Evolutionary conservation across 768 basidiomycete species (phyloP).

Genomic region (Phylloporus arenicola): DNA sequence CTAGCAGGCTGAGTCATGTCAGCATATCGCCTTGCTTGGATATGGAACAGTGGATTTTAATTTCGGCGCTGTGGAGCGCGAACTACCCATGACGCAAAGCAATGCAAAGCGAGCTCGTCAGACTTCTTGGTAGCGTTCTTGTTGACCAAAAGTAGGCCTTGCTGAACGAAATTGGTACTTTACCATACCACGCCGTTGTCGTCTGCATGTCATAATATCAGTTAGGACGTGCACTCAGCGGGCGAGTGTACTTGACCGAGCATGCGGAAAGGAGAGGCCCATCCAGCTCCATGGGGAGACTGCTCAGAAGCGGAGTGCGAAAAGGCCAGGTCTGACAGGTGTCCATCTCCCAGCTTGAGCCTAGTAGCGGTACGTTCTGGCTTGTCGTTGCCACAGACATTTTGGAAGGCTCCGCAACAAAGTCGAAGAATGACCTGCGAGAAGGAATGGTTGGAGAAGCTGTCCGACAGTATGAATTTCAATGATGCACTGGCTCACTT

Average conservation of each 20-base stretch:
- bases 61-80: background rate
- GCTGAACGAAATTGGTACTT: background rate
- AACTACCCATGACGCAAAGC: background rate
- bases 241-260: background rate
- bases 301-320: background rate
- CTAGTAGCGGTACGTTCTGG: background rate
- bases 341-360: background rate
- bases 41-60: background rate
- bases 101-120: background rate
- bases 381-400: conserved; percentile 12
- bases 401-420: conserved; percentile 1
- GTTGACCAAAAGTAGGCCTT: background rate
- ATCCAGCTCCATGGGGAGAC: background rate
- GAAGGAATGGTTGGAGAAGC: conserved; percentile 7
- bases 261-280: background rate
- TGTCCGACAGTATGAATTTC: conserved; percentile 6
- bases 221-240: background rate
- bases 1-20: background rate
- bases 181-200: conserved; percentile 4
- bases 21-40: background rate
- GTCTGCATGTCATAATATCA: conserved; percentile 1
- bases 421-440: conserved; percentile 6
- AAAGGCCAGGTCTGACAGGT: conserved; percentile 1
- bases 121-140: background rate
- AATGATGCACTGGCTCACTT: conserved; percentile 7